Evolutionary conservation across 257 asterid species (phyloP), one percentile per base, ranked within the genome.

Genomic region (Henckelia pumila): DNA sequence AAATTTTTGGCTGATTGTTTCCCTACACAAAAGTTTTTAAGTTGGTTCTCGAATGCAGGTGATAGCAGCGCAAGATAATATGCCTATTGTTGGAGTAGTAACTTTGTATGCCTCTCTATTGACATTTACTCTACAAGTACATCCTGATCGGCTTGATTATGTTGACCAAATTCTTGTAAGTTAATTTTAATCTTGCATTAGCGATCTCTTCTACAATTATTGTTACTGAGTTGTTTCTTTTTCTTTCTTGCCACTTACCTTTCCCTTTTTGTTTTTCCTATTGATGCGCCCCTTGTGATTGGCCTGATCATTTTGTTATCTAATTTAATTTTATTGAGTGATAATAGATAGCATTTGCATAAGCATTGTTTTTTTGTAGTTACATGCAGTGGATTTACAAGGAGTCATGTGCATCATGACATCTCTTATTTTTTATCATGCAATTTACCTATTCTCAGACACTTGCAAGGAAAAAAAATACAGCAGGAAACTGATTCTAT

Each of bases 71-170:
- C 99, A 91, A 75, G 98, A 87, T 52, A 82, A 86, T 76, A 85
- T 94, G 96, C 80, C 94, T 17, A 74, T 84, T 67, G 87, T 68
- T 79, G 99, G 96, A 71, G 93, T 89, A 63, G 96, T 91, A 70
- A 83, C 98, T 67, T 81, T 94, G 71, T 94, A 91, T 75, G 86
- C 96, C 53, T 91, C 99, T 71, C 95, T 94, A 62, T 77, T 94
- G 88, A 89, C 90, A 69, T 94, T 94, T 80, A 88, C 96, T 68
- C 91, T 94, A 76, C 96, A 91, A 78, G 99, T 94, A 65, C 99
- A 91, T 79, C 82, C 93, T 66, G 98, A 91, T 71, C 93, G 96
- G 67, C 96, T 91, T 72, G 99, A 94, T 83, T 94, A 85, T 71
- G 88, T 94, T 58, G 99, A 94, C 82, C 96, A 89, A 79, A 91